These are phyloP conservation scores for Penicillium palitans DNA, from an alignment of 2,329 filamentous ascomycete genomes.

Conservation along the genomic window DNA sequence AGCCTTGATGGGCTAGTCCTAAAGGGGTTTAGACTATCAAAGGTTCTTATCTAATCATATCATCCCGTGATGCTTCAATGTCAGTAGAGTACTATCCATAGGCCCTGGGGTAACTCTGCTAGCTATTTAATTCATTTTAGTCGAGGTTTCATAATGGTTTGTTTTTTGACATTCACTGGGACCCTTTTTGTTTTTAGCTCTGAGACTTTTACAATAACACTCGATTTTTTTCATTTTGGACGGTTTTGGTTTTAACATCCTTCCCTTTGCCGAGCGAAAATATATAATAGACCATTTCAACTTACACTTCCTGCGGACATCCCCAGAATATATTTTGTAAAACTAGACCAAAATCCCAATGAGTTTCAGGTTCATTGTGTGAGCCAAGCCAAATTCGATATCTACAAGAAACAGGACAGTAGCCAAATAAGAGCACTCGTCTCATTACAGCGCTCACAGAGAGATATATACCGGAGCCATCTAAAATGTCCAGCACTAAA, in stretches of 20 bases:
- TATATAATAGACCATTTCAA: background rate
- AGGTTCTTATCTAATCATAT: constrained; percentile 38
- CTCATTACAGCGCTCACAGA: background rate
- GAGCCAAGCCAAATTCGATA: background rate
- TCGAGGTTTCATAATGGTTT: background rate
- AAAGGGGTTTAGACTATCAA: constrained; percentile 28
- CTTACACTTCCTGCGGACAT: background rate
- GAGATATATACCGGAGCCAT: background rate
- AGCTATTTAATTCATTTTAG: background rate
- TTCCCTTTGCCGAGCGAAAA: background rate
- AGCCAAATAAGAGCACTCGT: background rate
- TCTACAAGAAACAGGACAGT: background rate
- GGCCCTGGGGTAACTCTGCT: background rate
- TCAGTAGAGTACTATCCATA: background rate
- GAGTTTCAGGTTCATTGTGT: background rate
- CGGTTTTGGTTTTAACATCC: background rate
- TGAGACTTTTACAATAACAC: background rate
- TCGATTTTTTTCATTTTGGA: background rate
- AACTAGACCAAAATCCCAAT: background rate
- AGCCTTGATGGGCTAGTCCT: constrained; percentile 36
- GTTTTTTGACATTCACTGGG: no score
- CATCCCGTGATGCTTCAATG: constrained; percentile 6
- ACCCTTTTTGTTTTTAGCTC: no score
- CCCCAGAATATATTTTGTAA: background rate
- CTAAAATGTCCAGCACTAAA: constrained; percentile 4